Base-by-base conservation (phyloP, 768 basidiomycete species). In the Xanthoconium stramineum region DNA sequence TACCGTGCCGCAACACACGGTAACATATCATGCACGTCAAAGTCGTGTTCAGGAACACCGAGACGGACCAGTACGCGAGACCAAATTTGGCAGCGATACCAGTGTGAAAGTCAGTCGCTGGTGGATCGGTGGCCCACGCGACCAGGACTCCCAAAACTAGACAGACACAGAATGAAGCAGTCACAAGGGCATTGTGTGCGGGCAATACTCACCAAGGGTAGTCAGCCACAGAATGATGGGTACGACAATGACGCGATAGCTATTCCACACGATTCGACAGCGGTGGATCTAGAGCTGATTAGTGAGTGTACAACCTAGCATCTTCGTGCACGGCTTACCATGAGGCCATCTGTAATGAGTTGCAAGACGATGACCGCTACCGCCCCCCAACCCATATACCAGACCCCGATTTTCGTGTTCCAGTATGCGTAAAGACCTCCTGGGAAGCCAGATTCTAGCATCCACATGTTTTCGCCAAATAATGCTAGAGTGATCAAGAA, bases 361-460 rank as follows among this genome's bases (percentile, higher is more conserved):
- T 52, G 51, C 35, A 52, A 19, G 43, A 52, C n/a, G 33, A 52
- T 36, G 24, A 52, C 13, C 35, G 15, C 7, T 4, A 19, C 15
- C 7, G 35, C 28, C 17, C 24, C 69, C 38, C 69, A 61, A 2
- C 64, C 66, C 52, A 59, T 48, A 43, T 69, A 71, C 66, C 73
- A 72, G 9, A 53, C 53, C 1, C 61, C 58, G 15, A 60, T 53
- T 36, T 72, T 45, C 7, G 64, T 46, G 14, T 44, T 47, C 47
- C 73, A 65, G 55, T 75, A 79, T 3, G 60, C 69, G 9, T 57
- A 52, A 17, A 68, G 66, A 2, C 76, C 76, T 0, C 73, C 75
- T 15, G 74, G 74, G 48, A 66, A 73, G 28, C 65, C 24, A 0
- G 57, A 20, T 15, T 73, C 42, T 1, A 67, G 44, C 14, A 78